Evolutionary conservation across 1,139 yeast genomes (phyloP).

Genomic region (Candida albicans): DNA sequence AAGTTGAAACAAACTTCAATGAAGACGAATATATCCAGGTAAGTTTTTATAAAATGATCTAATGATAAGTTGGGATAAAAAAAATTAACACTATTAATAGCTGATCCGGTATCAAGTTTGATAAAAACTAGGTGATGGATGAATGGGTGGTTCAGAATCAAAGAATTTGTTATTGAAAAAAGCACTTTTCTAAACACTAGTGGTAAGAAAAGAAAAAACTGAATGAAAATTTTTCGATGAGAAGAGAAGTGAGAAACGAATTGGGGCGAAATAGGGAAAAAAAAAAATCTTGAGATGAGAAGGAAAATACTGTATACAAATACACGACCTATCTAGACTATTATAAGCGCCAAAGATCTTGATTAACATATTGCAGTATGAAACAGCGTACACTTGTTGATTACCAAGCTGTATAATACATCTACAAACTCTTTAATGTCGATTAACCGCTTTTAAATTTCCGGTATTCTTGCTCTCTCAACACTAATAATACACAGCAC

Average conservation of each 20-base stretch:
- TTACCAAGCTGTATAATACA: too few species aligned
- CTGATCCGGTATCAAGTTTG: background rate
- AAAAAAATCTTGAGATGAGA: slow-evolving; percentile 4
- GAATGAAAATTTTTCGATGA: slow-evolving; percentile 11
- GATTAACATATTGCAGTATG: too few species aligned
- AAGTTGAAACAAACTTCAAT: too few species aligned
- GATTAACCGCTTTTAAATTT: slow-evolving; percentile 33
- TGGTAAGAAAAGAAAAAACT: background rate
- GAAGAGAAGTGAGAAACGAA: slow-evolving; percentile 4
- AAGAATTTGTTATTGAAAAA: background rate
- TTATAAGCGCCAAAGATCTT: too few species aligned
- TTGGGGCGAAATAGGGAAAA: slow-evolving; percentile 7
- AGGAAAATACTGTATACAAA: background rate
- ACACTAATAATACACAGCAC: slow-evolving; percentile 31
- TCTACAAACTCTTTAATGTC: background rate
- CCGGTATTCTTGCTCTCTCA: slow-evolving; percentile 40
- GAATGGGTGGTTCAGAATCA: background rate
- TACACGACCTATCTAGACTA: background rate
- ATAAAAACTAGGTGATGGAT: background rate
- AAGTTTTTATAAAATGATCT: too few species aligned
- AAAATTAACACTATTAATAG: background rate
- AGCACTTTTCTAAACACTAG: background rate
- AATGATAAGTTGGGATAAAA: background rate
- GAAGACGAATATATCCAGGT: background rate
- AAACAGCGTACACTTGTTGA: too few species aligned